Percentiles rank a stretch among this genome's conserved stretches.
These are phyloP conservation scores for Microsporum canis DNA, from an alignment of 2,329 filamentous ascomycete species.

Conservation along the genomic window DNA sequence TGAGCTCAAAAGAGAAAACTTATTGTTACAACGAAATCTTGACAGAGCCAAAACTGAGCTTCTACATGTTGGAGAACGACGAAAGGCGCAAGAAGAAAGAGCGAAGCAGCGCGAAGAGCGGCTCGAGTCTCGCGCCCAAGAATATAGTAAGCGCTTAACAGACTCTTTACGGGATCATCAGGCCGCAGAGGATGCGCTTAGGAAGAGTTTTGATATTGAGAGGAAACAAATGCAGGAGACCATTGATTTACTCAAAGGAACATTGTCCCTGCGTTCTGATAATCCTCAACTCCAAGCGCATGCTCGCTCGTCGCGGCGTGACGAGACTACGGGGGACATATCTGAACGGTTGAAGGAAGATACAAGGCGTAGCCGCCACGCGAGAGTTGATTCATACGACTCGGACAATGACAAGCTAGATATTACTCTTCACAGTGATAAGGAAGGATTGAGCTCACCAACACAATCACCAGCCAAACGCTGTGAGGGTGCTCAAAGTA, in stretches of 20 bases:
- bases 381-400: background rate
- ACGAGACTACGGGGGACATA: background rate
- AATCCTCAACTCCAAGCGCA: background rate
- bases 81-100: constrained; percentile 33
- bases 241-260: constrained; percentile 27
- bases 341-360: background rate
- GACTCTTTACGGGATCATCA: constrained; percentile 26
- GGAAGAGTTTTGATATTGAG: constrained; percentile 27
- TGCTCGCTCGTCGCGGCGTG: background rate
- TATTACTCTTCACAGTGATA: background rate
- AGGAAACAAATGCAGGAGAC: constrained; percentile 29
- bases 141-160: constrained; percentile 32
- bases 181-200: constrained; percentile 27
- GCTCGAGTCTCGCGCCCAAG: constrained; percentile 30
- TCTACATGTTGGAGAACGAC: constrained; percentile 32
- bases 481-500: background rate
- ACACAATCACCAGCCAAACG: background rate
- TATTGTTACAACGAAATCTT: constrained; percentile 30
- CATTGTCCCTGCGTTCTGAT: constrained; percentile 15
- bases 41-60: constrained; percentile 34
- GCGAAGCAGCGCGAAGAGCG: constrained; percentile 32
- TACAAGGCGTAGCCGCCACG: background rate
- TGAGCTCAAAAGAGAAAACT: constrained; percentile 33
- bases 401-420: background rate
- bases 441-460: background rate